Evolutionary conservation across 2,329 filamentous ascomycete species (phyloP).

Genomic region (Paraphaeosphaeria sporulosa): DNA sequence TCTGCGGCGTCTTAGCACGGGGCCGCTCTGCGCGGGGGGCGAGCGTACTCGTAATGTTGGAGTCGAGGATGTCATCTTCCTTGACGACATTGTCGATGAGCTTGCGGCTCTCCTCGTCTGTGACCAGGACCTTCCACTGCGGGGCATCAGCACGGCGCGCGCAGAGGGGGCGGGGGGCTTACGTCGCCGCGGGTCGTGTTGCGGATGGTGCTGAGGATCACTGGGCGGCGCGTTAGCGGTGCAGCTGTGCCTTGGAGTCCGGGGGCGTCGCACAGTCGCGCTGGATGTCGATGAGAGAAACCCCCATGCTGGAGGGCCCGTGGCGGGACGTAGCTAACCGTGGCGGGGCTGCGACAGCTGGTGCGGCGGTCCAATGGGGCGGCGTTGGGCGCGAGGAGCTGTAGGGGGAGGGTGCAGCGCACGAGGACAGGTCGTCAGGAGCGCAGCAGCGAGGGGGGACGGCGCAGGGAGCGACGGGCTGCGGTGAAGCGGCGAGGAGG

Average conservation of each 20-base stretch:
- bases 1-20: conserved; percentile 64
- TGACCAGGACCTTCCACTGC: conserved; percentile 95
- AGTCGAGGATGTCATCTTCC: conserved; percentile 95
- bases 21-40: background rate
- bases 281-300: conserved; percentile 86
- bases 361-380: conserved; percentile 16
- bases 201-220: conserved; percentile 77
- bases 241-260: background rate
- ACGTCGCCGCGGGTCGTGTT: conserved; percentile 83
- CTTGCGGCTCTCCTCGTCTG: conserved; percentile 84
- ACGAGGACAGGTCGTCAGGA: background rate
- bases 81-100: conserved; percentile 90
- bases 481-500: conserved; percentile 6
- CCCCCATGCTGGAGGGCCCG: conserved; percentile 66
- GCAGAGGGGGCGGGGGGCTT: conserved; percentile 44
- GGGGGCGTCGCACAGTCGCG: conserved; percentile 66
- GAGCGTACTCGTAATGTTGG: conserved; percentile 88
- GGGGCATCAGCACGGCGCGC: conserved; percentile 37
- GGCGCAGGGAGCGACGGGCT: background rate
- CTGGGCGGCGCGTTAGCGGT: conserved; percentile 53
- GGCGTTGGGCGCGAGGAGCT: background rate
- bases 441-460: background rate
- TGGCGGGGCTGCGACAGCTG: conserved; percentile 49
- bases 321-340: background rate
- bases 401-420: background rate